Evolutionary conservation across 1,284 basidiomycete genomes (phyloP), one percentile per base, ranked within the genome.

Genomic region (Leucoagaricus sp.): DNA sequence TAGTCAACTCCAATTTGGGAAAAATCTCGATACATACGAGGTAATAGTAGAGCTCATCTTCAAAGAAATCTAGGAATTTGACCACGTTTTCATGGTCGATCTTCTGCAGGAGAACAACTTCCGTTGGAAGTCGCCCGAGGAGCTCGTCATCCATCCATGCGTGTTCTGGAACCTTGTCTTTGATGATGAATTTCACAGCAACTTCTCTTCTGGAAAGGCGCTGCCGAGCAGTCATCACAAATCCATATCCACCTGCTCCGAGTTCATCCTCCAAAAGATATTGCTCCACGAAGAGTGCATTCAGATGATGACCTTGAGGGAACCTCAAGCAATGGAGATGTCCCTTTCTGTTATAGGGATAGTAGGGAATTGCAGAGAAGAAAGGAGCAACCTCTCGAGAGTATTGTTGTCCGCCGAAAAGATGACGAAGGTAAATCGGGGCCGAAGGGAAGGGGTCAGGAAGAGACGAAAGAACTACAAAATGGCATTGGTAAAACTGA

Each of bases 151-250:
- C 75, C 72, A 87, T 84, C 89, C 91, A 93, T 23, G 89, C 87
- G 66, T 90, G 83, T 13, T 85, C 83, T 0, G 91, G 89, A 3
- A 95, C 86, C 69, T 91, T 92, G 57, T 83, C 80, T 71, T 93
- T 94, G 75, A 89, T 85, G 69, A 97, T 94, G 70, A 96, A 96
- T 74, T 97, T 96, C 72, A 96, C 91, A 0, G 94, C 94, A 41
- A 95, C 93, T 69, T 93, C 90, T 59, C 75, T 70, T 1, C 76
- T 75, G 46, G 79, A 75, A 21, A 63, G 64, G 26, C 82, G 83
- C 66, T 89, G 80, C 28, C 76, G 71, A 4, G 89, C 91, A 4
- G 87, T 87, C 80, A 93, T 86, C 25, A 97, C 94, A 69, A 97
- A 96, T 6, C 94, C 94, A 67, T 94, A 97, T 13, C 94, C 94